Percentiles rank a stretch among this genome's conserved stretches.
Conservation (phyloP, 1,284 basidiomycete genomes). For the Inonotus hispidus region DNA sequence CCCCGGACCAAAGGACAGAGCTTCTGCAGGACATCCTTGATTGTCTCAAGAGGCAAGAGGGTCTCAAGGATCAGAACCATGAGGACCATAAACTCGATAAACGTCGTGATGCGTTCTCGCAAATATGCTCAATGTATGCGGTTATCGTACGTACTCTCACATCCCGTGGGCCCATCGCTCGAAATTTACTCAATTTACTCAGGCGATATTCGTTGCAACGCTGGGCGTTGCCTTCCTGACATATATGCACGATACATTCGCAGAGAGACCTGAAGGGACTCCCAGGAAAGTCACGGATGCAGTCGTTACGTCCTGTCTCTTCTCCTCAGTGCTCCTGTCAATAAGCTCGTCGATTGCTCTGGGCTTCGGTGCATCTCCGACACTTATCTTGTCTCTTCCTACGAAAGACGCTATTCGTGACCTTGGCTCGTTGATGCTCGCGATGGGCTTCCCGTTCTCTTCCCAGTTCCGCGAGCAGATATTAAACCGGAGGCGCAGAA, state of each 20-base stretch:
- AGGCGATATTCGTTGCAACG: conserved; percentile 9
- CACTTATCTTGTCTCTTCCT: background rate
- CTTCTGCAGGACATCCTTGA: background rate
- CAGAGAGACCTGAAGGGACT: background rate
- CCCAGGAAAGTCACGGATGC: background rate
- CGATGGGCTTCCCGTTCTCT: background rate
- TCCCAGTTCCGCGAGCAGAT: background rate
- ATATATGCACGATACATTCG: conserved; percentile 1
- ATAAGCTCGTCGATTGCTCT: background rate
- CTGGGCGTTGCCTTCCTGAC: background rate
- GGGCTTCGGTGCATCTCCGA: background rate
- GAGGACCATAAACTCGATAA: background rate
- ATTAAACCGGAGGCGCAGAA: background rate
- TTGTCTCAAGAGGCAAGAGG: background rate
- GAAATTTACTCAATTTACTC: background rate
- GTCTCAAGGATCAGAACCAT: background rate
- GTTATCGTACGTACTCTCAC: background rate
- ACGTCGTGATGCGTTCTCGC: background rate
- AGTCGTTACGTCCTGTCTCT: background rate
- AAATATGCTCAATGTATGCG: conserved; percentile 3
- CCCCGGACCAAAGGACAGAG: background rate
- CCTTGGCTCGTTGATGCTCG: background rate
- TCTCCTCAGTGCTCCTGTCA: background rate
- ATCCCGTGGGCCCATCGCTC: no score
- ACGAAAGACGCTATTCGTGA: background rate